Evolutionary conservation across 2,329 filamentous ascomycete species (phyloP).

Genomic region (Polychaeton citri): DNA sequence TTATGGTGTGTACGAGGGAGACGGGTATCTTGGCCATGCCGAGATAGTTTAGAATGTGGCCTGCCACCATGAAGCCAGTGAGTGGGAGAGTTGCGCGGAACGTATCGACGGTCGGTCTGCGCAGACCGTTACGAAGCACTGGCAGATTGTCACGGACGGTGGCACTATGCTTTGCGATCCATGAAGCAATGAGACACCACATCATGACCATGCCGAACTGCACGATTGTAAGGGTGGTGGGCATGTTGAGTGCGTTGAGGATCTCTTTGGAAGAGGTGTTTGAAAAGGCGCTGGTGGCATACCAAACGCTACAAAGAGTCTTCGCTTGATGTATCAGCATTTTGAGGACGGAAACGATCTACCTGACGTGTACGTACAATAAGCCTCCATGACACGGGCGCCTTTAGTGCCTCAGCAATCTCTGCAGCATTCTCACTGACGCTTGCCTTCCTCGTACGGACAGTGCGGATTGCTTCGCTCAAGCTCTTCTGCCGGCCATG

Average conservation of each 20-base stretch:
- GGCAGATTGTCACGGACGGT: slow-evolving; percentile 57
- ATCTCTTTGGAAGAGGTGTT: slow-evolving; percentile 98
- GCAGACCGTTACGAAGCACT: slow-evolving; percentile 71
- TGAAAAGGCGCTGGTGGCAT: slow-evolving; percentile 84
- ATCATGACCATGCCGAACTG: slow-evolving; percentile 89
- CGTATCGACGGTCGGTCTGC: slow-evolving; percentile 65
- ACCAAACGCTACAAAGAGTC: slow-evolving; percentile 83
- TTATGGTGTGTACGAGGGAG: slow-evolving; percentile 95
- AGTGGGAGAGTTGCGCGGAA: slow-evolving; percentile 81
- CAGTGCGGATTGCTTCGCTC: slow-evolving; percentile 72
- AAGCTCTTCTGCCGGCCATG: slow-evolving; percentile 75
- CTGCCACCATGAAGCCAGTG: slow-evolving; percentile 82
- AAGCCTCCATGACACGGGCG: slow-evolving; percentile 76
- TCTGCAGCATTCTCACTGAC: slow-evolving; percentile 89
- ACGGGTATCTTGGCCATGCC: slow-evolving; percentile 92
- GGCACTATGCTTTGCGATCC: slow-evolving; percentile 61
- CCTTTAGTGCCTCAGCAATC: slow-evolving; percentile 78
- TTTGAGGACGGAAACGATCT: slow-evolving; percentile 7
- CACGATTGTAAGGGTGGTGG: slow-evolving; percentile 78
- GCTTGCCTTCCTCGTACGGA: slow-evolving; percentile 68
- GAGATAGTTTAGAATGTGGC: slow-evolving; percentile 85
- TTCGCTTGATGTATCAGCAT: slow-evolving; percentile 28
- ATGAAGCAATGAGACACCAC: slow-evolving; percentile 71
- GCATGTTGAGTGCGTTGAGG: slow-evolving; percentile 77
- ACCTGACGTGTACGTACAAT: slow-evolving; percentile 46